Evolutionary conservation across 805 yeast genomes (phyloP).

Genomic region (Ogataea glucozyma): DNA sequence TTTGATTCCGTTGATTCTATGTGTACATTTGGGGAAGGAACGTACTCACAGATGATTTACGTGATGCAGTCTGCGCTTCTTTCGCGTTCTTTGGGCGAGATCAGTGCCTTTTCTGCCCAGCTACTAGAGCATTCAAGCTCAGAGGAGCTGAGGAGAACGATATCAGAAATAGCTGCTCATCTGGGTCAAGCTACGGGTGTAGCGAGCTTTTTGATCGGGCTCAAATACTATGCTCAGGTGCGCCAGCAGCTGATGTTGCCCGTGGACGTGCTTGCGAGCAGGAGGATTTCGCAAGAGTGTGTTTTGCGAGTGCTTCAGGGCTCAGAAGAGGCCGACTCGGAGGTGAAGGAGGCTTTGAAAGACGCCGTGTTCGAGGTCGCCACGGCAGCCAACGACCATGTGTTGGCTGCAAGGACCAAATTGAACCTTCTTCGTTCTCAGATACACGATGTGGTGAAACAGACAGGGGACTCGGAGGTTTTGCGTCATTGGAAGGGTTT

Average conservation of each 20-base stretch:
- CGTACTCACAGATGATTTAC: slow-evolving; percentile 72
- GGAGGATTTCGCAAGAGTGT: slow-evolving; percentile 63
- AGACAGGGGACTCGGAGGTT: slow-evolving; percentile 17
- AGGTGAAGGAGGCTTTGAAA: slow-evolving; percentile 39
- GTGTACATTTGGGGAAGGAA: slow-evolving; percentile 80
- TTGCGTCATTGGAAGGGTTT: slow-evolving; percentile 34
- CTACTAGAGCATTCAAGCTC: slow-evolving; percentile 47
- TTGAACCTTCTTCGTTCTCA: slow-evolving; percentile 40
- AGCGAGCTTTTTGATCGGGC: slow-evolving; percentile 61
- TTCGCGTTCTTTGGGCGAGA: slow-evolving; percentile 60
- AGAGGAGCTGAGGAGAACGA: slow-evolving; percentile 26
- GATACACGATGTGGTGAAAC: slow-evolving; percentile 35
- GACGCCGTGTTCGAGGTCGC: slow-evolving; percentile 71
- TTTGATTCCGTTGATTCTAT: slow-evolving; percentile 50
- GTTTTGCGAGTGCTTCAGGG: slow-evolving; percentile 51
- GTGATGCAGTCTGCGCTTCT: slow-evolving; percentile 58
- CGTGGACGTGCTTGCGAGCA: slow-evolving; percentile 53
- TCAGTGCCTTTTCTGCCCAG: slow-evolving; percentile 40
- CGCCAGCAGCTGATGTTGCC: slow-evolving; percentile 62
- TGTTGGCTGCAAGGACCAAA: slow-evolving; percentile 65
- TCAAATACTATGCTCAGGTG: slow-evolving; percentile 54
- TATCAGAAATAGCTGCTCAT: slow-evolving; percentile 71
- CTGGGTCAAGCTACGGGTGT: slow-evolving; percentile 80
- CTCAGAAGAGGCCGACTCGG: slow-evolving; percentile 34
- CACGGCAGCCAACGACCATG: slow-evolving; percentile 76